Evolutionary conservation across 2,329 filamentous ascomycete genomes (phyloP).

Genomic region (Sclerotinia spermophila): DNA sequence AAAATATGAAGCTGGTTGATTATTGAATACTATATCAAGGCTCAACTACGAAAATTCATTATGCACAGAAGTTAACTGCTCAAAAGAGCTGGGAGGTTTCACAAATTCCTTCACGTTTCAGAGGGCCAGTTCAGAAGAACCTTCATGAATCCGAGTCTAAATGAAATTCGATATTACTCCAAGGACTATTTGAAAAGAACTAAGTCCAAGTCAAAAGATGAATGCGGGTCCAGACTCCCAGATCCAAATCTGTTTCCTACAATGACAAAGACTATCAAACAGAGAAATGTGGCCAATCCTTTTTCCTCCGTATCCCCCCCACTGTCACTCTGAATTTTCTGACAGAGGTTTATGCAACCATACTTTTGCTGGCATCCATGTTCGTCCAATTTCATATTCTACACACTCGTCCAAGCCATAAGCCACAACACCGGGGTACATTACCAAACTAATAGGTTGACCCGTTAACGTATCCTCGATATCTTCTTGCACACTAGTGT

Average conservation of each 20-base stretch:
- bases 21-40: too few relatives aligned
- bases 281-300: neutral
- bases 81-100: neutral
- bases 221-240: neutral
- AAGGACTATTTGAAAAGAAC: neutral
- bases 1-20: too few relatives aligned
- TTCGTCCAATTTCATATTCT: constrained; percentile 21
- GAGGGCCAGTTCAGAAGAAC: neutral
- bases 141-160: neutral
- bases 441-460: constrained; percentile 19
- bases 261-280: neutral
- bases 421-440: constrained; percentile 21
- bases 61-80: neutral
- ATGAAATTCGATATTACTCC: neutral
- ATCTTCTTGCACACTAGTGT: constrained; percentile 21
- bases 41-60: too few relatives aligned
- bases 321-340: neutral
- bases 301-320: neutral
- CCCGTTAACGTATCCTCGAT: constrained; percentile 21
- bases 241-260: neutral
- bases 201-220: neutral
- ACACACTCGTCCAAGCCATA: constrained; percentile 23
- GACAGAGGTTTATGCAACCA: constrained; percentile 18
- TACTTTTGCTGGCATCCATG: constrained; percentile 23
- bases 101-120: neutral